Percentiles rank a stretch among this genome's conserved stretches.
These are phyloP conservation scores for Plenodomus lindquistii DNA, from an alignment of 2,329 filamentous ascomycete genomes.

Conservation along the genomic window DNA sequence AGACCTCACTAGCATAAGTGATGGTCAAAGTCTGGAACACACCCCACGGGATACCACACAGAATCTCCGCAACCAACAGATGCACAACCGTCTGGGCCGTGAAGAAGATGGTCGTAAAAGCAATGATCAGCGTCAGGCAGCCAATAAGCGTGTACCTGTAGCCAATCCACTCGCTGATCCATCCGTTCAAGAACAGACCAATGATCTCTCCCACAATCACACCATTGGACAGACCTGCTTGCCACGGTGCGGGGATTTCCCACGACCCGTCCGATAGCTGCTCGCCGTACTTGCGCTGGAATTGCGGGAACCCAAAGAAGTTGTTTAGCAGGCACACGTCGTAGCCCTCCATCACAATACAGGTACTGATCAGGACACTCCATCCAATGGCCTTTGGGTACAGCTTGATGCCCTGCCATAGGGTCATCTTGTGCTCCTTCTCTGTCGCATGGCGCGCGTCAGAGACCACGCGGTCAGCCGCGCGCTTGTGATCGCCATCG, in stretches of 20 bases:
- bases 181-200: slow-evolving; percentile 54
- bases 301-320: slow-evolving; percentile 63
- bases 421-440: slow-evolving; percentile 56
- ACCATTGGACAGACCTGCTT: slow-evolving; percentile 53
- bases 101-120: slow-evolving; percentile 55
- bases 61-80: slow-evolving; percentile 51
- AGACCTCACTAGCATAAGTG: slow-evolving; percentile 63
- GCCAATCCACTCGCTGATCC: slow-evolving; percentile 51
- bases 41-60: slow-evolving; percentile 54
- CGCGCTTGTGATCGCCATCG: slow-evolving; percentile 27
- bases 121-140: slow-evolving; percentile 48
- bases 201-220: slow-evolving; percentile 53
- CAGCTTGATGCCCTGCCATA: slow-evolving; percentile 75
- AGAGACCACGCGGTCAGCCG: slow-evolving; percentile 40
- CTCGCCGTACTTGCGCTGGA: slow-evolving; percentile 53
- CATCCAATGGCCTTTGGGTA: slow-evolving; percentile 87
- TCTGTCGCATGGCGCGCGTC: slow-evolving; percentile 52
- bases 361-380: slow-evolving; percentile 85
- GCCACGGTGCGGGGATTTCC: slow-evolving; percentile 52
- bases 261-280: slow-evolving; percentile 45
- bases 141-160: slow-evolving; percentile 53
- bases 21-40: slow-evolving; percentile 55
- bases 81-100: slow-evolving; percentile 51
- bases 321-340: slow-evolving; percentile 81
- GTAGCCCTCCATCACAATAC: slow-evolving; percentile 90